phyloP scores from a whole-genome alignment of 441 rosid genomes.

The Lepidium campestre region DNA sequence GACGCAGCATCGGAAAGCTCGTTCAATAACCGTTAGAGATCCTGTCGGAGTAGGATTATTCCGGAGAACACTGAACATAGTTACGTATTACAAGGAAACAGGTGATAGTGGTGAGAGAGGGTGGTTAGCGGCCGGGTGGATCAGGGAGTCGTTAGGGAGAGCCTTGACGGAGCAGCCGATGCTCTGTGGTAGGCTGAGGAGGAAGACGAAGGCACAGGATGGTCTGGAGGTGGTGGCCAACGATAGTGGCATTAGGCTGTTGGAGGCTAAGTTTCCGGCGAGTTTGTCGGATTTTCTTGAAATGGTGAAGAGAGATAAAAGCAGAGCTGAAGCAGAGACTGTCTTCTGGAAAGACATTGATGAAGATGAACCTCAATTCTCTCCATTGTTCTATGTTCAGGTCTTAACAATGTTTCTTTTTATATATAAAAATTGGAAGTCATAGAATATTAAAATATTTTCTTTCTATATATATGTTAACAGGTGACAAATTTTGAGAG shows the following conservation, averaged over 20 bases:
- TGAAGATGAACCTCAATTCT: constrained; percentile 51
- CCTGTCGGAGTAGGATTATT: constrained; percentile 34
- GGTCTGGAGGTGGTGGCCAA: constrained; percentile 64
- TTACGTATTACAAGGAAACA: constrained; percentile 38
- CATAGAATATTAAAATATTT: not conserved
- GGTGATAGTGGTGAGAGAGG: constrained; percentile 45
- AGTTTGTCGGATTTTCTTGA: constrained; percentile 46
- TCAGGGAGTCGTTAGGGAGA: constrained; percentile 56
- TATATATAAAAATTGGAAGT: not conserved
- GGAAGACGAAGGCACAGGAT: constrained; percentile 22
- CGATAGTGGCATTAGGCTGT: constrained; percentile 57
- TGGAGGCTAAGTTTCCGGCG: constrained; percentile 46
- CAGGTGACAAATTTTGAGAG: constrained; percentile 77
- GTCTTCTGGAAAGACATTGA: constrained; percentile 75
- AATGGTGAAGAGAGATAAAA: constrained; percentile 27
- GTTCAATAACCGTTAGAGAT: constrained; percentile 29
- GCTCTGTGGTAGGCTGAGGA: constrained; percentile 47
- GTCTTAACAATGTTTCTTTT: constrained; percentile 14
- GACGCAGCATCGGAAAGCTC: constrained; percentile 44
- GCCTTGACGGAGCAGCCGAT: constrained; percentile 50
- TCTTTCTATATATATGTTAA: not conserved
- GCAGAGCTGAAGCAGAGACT: constrained; percentile 44
- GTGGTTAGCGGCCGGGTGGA: constrained; percentile 56
- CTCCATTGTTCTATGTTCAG: constrained; percentile 69
- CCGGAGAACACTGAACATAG: constrained; percentile 39